These are phyloP conservation scores for Fusarium illudens DNA, from an alignment of 2,329 filamentous ascomycete species.

Conservation along the genomic window DNA sequence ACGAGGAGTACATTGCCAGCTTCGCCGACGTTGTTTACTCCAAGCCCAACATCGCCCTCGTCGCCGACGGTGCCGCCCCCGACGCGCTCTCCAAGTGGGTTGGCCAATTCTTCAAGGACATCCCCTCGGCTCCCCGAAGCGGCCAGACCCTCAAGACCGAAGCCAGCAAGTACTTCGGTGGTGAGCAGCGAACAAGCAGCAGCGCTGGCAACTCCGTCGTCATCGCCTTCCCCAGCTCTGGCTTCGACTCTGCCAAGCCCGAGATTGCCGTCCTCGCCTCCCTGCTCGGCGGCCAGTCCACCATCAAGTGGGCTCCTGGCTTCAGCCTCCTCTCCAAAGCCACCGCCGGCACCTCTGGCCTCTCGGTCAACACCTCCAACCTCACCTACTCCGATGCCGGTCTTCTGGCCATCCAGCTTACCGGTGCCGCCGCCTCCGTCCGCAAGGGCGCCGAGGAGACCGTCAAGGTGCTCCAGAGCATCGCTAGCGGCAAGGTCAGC, in stretches of 20 bases:
- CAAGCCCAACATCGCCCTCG: conserved; percentile 89
- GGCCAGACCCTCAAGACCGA: conserved; percentile 64
- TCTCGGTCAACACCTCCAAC: conserved; percentile 78
- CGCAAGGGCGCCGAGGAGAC: conserved; percentile 77
- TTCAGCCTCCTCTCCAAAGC: conserved; percentile 91
- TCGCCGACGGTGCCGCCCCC: conserved; percentile 86
- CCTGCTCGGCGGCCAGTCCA: conserved; percentile 88
- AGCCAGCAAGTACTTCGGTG: conserved; percentile 88
- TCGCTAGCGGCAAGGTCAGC: conserved; percentile 77
- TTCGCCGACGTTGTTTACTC: conserved; percentile 84
- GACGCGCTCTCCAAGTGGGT: conserved; percentile 87
- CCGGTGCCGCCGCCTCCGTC: conserved; percentile 77
- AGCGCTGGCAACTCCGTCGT: conserved; percentile 82
- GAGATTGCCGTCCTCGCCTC: conserved; percentile 87
- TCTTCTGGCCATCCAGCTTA: conserved; percentile 83
- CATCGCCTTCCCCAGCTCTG: conserved; percentile 91
- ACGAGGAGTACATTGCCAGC: conserved; percentile 75
- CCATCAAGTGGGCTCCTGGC: conserved; percentile 94
- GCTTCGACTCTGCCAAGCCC: conserved; percentile 83
- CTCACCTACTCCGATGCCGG: conserved; percentile 92
- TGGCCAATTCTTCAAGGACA: conserved; percentile 85
- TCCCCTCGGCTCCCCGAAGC: conserved; percentile 63
- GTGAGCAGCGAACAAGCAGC: conserved; percentile 89
- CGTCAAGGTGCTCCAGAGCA: conserved; percentile 82
- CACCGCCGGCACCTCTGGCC: conserved; percentile 69